Evolutionary conservation across 2,329 filamentous ascomycete species (phyloP).

Genomic region (Scedosporium minutisporum): DNA sequence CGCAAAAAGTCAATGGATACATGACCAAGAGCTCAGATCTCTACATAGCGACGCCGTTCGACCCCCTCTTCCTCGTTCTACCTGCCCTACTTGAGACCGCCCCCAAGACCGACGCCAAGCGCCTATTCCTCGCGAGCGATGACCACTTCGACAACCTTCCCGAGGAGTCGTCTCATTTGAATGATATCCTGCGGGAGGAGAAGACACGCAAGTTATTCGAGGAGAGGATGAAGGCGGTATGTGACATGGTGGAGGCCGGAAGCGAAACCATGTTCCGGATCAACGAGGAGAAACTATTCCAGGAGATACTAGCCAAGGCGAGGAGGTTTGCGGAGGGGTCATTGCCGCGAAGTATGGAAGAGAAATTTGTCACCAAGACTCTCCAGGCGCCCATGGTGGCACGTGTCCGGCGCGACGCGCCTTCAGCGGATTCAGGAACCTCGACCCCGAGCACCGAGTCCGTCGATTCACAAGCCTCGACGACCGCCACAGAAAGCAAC

Average conservation of each 20-base stretch:
- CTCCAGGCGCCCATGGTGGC: conserved; percentile 69
- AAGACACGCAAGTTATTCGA: conserved; percentile 45
- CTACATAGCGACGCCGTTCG: conserved; percentile 75
- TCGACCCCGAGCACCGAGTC: conserved; percentile 20
- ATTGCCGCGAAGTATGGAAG: conserved; percentile 73
- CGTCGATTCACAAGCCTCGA: conserved; percentile 32
- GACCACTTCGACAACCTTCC: conserved; percentile 61
- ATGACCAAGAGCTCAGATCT: conserved; percentile 61
- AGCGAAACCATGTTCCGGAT: conserved; percentile 80
- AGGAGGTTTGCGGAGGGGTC: conserved; percentile 52
- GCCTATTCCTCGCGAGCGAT: conserved; percentile 58
- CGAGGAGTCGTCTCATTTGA: conserved; percentile 46
- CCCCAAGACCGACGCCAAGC: conserved; percentile 37
- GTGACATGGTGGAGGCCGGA: conserved; percentile 73
- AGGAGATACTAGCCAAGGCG: conserved; percentile 61
- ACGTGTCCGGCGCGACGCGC: conserved; percentile 37
- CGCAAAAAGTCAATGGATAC: conserved; percentile 18
- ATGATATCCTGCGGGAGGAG: conserved; percentile 41
- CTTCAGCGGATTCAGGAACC: not conserved
- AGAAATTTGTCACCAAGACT: conserved; percentile 66
- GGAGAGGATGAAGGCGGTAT: conserved; percentile 57
- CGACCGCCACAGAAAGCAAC: conserved; percentile 23
- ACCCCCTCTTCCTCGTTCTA: conserved; percentile 75
- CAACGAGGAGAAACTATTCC: conserved; percentile 59
- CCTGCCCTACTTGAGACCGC: conserved; percentile 49